Evolutionary conservation across 2,329 filamentous ascomycete genomes (phyloP), one percentile per base, ranked within the genome.

Genomic region (Cylindrodendrum hubeiense): DNA sequence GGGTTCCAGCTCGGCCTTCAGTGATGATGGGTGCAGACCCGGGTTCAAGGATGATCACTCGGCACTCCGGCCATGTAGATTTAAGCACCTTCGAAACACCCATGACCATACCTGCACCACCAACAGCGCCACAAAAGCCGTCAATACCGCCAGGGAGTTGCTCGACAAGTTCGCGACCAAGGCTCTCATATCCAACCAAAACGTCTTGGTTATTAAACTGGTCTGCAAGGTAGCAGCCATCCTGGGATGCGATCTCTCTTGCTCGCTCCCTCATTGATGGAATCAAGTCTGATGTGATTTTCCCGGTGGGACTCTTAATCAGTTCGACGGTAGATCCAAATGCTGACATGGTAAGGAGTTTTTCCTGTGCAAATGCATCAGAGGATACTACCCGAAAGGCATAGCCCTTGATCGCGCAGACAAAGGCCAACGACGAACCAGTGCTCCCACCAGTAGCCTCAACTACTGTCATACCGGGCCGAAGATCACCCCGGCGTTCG

Each of bases 401-500:
- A 9, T 49, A 59, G 5, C 49, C 49, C 21, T 59, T 59, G 3
- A 54, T 39, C 2, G 54, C 54, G 22, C 61, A 54, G 24, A 64
- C 43, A 6, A 54, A 43, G 2, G 54, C 61, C 5, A 64, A 24
- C 4, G 61, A 64, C 3, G 55, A 58, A 21, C 61, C 61, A 4
- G 61, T 64, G n/a, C 61, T 64, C 4, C 54, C 61, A 24, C 61
- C 53, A 2, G 54, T 64, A 17, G 43, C 49, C 39, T 64, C 61
- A 4, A 64, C 30, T 1, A 64, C 33, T 2, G 54, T 54, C 54
- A 58, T 58, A 2, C 49, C 47, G 3, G 39, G 53, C 24, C 21
- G 39, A 13, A 57, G 28, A 6, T 12, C 22, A 8, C 54, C 54
- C 5, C 44, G 10, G 10, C 9, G 19, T 9, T 37, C 61, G 2